A percentile compares a stretch with the other conserved stretches of the same genome.
These are phyloP conservation scores for Colletotrichum chlorophyti DNA, from an alignment of 2,329 filamentous ascomycete species.

Conservation along the genomic window DNA sequence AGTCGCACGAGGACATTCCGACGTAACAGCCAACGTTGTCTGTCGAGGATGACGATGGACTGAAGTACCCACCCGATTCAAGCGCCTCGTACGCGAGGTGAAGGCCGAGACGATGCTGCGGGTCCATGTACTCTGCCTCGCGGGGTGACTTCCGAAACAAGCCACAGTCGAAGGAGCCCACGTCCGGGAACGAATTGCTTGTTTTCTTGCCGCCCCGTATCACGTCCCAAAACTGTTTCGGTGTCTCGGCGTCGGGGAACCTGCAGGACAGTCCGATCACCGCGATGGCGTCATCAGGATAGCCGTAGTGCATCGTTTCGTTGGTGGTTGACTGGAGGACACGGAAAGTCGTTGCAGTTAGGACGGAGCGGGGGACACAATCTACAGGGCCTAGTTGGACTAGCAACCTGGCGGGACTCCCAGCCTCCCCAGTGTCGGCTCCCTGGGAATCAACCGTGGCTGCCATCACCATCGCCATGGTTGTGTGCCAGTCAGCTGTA, in stretches of 20 bases:
- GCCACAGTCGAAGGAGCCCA: constrained; percentile 35
- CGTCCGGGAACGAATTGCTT: constrained; percentile 20
- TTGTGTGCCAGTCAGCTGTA: background rate
- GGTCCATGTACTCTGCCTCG: constrained; percentile 39
- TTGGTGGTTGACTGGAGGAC: background rate
- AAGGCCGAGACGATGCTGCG: constrained; percentile 38
- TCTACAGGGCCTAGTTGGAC: background rate
- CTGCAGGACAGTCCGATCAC: constrained; percentile 33
- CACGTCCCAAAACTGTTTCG: constrained; percentile 33
- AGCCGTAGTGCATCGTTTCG: background rate
- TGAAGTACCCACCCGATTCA: constrained; percentile 34
- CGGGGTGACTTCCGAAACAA: constrained; percentile 15
- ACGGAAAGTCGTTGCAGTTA: background rate
- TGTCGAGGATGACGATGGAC: constrained; percentile 33
- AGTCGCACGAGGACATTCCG: constrained; percentile 28
- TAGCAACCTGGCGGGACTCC: background rate
- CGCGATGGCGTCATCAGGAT: constrained; percentile 26
- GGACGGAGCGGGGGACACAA: background rate
- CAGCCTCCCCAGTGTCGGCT: background rate
- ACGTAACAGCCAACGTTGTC: constrained; percentile 35
- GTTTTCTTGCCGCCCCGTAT: background rate
- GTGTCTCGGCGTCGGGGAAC: constrained; percentile 29
- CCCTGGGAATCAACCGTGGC: background rate
- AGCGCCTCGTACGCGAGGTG: constrained; percentile 43
- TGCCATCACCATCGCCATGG: background rate